These are phyloP conservation scores for Colletotrichum sp. DNA, from an alignment of 2,329 filamentous ascomycete genomes.

Conservation along the genomic window DNA sequence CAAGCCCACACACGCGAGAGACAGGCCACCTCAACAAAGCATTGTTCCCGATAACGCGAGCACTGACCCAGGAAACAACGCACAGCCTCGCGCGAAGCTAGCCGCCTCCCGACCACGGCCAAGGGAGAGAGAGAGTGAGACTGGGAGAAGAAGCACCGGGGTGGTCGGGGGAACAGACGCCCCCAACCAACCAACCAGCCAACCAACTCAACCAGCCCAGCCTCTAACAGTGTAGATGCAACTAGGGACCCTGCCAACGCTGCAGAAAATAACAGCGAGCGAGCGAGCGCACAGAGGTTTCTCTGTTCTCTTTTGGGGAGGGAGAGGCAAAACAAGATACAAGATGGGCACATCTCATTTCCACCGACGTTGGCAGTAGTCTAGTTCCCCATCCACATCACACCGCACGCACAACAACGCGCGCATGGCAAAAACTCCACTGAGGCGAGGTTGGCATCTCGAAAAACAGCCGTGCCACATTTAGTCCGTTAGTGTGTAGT, in stretches of 20 bases:
- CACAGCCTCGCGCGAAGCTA: slow-evolving; percentile 8
- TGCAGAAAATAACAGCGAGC: not conserved
- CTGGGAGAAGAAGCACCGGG: not conserved
- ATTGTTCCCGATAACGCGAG: slow-evolving; percentile 15
- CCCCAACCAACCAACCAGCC: not conserved
- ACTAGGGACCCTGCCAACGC: not conserved
- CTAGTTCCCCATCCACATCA: not conserved
- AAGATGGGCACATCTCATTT: not conserved
- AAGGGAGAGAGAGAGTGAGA: not conserved
- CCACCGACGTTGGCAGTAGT: slow-evolving; percentile 1
- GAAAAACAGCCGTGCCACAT: not conserved
- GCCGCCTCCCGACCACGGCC: not conserved
- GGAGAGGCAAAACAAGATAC: not conserved
- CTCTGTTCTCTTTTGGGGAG: not conserved
- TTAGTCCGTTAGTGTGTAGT: not conserved
- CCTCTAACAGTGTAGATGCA: not conserved
- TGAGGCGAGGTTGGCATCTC: not conserved
- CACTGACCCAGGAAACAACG: not conserved
- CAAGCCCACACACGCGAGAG: not conserved
- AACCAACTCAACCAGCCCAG: not conserved
- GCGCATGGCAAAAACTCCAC: not conserved
- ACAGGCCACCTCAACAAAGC: not conserved
- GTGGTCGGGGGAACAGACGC: not conserved
- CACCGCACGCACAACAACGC: not conserved
- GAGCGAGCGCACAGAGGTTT: not conserved